A percentile compares a stretch with the other conserved stretches of the same genome.
Conservation (phyloP, 106 monocot genomes). For the Dendrobium huoshanense region DNA sequence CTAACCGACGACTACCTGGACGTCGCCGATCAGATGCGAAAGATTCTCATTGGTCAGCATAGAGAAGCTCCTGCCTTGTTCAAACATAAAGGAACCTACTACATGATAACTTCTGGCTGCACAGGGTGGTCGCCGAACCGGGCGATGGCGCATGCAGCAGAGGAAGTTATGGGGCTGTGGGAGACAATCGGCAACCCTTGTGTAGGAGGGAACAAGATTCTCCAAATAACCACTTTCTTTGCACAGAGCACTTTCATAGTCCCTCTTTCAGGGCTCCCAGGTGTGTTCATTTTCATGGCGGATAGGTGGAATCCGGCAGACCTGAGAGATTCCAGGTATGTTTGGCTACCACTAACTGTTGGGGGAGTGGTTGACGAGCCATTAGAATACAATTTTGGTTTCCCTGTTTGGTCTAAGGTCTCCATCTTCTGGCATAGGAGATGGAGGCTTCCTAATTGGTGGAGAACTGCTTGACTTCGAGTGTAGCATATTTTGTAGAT, state of each 20-base stretch:
- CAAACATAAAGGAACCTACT: constrained; percentile 69
- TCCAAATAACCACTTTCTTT: constrained; percentile 76
- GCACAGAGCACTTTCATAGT: constrained; percentile 77
- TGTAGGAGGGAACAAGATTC: constrained; percentile 71
- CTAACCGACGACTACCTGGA: constrained; percentile 75
- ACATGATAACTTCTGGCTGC: constrained; percentile 98
- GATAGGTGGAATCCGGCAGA: constrained; percentile 88
- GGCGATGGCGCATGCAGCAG: constrained; percentile 73
- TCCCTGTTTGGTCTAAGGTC: constrained; percentile 61
- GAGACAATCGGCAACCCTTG: constrained; percentile 91
- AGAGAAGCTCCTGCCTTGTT: constrained; percentile 90
- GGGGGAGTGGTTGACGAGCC: constrained; percentile 86
- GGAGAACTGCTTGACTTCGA: neutral
- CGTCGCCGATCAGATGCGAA: constrained; percentile 37
- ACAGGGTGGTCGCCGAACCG: constrained; percentile 89
- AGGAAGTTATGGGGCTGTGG: constrained; percentile 92
- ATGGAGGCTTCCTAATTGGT: constrained; percentile 51
- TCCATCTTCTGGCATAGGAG: constrained; percentile 66
- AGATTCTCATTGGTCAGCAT: constrained; percentile 62
- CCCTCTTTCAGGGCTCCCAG: constrained; percentile 52
- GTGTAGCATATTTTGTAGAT: neutral
- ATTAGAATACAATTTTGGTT: constrained; percentile 69
- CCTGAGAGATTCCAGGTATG: constrained; percentile 85
- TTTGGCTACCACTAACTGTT: constrained; percentile 75
- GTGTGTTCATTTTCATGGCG: constrained; percentile 85